Evolutionary conservation across 2,329 filamentous ascomycete genomes (phyloP), one percentile per base, ranked within the genome.

Genomic region (Aschersonia sp.): DNA sequence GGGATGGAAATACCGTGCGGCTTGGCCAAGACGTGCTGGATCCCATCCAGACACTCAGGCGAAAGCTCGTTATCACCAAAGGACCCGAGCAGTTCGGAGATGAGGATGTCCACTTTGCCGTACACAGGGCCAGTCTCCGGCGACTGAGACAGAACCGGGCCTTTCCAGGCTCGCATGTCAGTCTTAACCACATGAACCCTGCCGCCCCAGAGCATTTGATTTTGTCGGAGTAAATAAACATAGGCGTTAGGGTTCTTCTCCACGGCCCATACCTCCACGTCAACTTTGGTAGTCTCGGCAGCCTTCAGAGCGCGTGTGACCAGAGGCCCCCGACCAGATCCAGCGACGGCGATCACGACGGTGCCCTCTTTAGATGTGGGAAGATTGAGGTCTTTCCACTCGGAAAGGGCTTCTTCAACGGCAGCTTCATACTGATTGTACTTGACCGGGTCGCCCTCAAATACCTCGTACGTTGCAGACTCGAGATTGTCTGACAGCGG

Each of bases 171-270:
- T 45, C 92, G 82, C 92, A 98, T 98, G 62, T 98, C 92, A 1
- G 88, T 94, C 67, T 95, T 94, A 53, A 97, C 83, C 32, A 98
- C 78, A 2, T 82, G 89, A 22, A 95, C 90, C 47, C 75, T 76
- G 29, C 81, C 79, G 49, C 71, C 74, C 92, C 92, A 98, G n/a
- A 80, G 73, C 14, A 74, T 77, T 53, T 82, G 73, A 59, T 97
- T 97, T 59, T 94, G 87, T 30, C 86, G 77, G 51, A 95, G 80
- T 2, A 98, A 77, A 54, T 95, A 81, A 6, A 98, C 89, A 61
- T 90, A 97, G 1, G 92, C 92, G 59, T 98, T 97, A 4, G 87
- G 92, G 64, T 98, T 98, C 74, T 98, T 98, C 66, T 98, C 92
- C 4, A 98, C 79, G 0, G 87, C 92, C 81, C 88, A 97, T 43